These are phyloP conservation scores for Exutisphaerella laricina DNA, from an alignment of 2,329 filamentous ascomycete species.

Conservation along the genomic window DNA sequence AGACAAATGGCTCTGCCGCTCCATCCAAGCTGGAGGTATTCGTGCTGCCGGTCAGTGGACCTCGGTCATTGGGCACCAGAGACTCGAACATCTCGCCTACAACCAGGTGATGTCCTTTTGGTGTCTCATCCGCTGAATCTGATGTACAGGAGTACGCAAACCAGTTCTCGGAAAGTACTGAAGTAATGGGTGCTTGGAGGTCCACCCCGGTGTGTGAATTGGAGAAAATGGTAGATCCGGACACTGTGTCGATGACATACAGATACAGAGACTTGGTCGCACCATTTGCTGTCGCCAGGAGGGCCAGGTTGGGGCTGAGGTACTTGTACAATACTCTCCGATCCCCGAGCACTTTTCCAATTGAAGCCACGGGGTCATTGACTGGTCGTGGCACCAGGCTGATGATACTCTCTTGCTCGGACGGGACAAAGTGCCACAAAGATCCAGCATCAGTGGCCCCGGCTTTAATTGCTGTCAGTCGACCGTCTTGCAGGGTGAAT, in stretches of 20 bases:
- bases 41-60: slow-evolving; percentile 60
- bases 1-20: slow-evolving; percentile 64
- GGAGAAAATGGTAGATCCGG: slow-evolving; percentile 71
- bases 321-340: slow-evolving; percentile 97
- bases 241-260: slow-evolving; percentile 79
- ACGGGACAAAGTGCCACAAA: slow-evolving; percentile 67
- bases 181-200: slow-evolving; percentile 64
- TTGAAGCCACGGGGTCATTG: slow-evolving; percentile 87
- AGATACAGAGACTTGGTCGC: slow-evolving; percentile 57
- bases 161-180: slow-evolving; percentile 89
- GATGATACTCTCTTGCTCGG: slow-evolving; percentile 61
- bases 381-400: slow-evolving; percentile 61
- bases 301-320: slow-evolving; percentile 76
- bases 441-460: slow-evolving; percentile 11
- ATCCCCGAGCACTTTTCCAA: slow-evolving; percentile 87
- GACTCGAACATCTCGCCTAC: slow-evolving; percentile 91
- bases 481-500: slow-evolving; percentile 26
- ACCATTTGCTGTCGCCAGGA: slow-evolving; percentile 65
- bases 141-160: slow-evolving; percentile 72
- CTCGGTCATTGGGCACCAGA: slow-evolving; percentile 73
- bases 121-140: slow-evolving; percentile 47
- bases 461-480: slow-evolving; percentile 25
- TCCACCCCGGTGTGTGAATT: slow-evolving; percentile 69
- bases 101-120: slow-evolving; percentile 81
- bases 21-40: slow-evolving; percentile 74